Conservation (phyloP, 2,329 filamentous ascomycete genomes). For the Alternaria alternata region DNA sequence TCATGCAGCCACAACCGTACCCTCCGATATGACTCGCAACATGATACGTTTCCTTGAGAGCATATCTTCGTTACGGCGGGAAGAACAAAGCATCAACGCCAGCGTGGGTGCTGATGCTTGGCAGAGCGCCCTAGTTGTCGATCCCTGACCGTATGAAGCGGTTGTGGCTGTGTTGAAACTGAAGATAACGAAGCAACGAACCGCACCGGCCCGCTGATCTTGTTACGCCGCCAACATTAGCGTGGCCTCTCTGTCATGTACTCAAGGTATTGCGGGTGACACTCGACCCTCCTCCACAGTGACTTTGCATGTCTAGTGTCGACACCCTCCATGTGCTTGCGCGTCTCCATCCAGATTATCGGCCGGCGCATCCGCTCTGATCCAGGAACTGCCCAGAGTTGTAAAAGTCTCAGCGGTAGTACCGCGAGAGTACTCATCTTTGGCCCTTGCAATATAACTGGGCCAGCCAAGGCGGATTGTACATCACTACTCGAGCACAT, state of each 20-base stretch:
- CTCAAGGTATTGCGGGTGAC: constrained; percentile 2
- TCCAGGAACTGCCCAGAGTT: constrained; percentile 27
- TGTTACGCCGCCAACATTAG: constrained; percentile 23
- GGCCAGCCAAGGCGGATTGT: constrained; percentile 35
- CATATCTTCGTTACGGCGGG: constrained; percentile 4
- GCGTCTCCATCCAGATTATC: constrained; percentile 7
- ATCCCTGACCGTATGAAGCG: constrained; percentile 18
- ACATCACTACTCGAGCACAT: constrained; percentile 21
- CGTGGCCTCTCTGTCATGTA: constrained; percentile 6
- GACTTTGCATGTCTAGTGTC: background rate
- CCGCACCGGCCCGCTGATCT: constrained; percentile 17
- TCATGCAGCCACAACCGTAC: constrained; percentile 7
- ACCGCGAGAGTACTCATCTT: constrained; percentile 31
- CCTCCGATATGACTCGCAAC: background rate
- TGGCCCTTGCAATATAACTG: constrained; percentile 27
- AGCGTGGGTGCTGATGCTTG: constrained; percentile 17
- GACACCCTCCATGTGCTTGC: constrained; percentile 1
- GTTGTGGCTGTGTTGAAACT: constrained; percentile 37
- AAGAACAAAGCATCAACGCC: constrained; percentile 15
- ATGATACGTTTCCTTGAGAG: constrained; percentile 2
- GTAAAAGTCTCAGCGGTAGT: constrained; percentile 34
- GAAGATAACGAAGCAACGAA: constrained; percentile 37
- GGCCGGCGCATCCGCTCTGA: constrained; percentile 13
- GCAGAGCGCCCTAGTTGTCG: constrained; percentile 21
- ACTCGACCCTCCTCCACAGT: constrained; percentile 14